Evolutionary conservation across 805 yeast genomes (phyloP), one percentile per base, ranked within the genome.

Genomic region (Zygoascus biomembranicola): DNA sequence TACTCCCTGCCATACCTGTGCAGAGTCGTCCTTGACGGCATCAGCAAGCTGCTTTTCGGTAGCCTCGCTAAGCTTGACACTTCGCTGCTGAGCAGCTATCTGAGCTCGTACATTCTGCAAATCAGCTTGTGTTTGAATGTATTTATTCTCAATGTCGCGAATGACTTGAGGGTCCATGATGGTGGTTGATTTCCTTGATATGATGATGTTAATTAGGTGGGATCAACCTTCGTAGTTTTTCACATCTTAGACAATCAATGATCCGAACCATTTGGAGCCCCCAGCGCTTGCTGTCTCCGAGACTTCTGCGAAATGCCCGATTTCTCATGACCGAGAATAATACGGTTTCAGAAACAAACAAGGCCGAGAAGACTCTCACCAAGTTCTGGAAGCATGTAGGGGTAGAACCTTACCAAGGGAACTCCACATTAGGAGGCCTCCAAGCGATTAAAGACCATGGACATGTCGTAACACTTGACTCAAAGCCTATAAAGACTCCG

Each of bases 401-500:
- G 18, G 61, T 58, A 6, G 37, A 49, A 9, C 43, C 48, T 6
- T 49, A 54, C 47, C 51, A 51, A 13, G 26, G 26, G 8, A 43
- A 31, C 41, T 35, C 39, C 16, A 13, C 39, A 11, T 11, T n/a
- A 11, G 35, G 18, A 20, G 54, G 37, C 2, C 60, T 71, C 5
- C 74, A 72, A 53, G 74, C 77, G 3, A 20, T 46, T 6, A n/a
- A 16, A 18, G 41, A 16, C 5, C 31, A 31, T n/a, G 61, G 72
- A 4, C 74, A 71, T 54, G 78, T 77, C 44, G 73, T 92, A 26
- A 81, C 81, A 57, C 73, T 92, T 45, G 97, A 88, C 63, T 74
- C 77, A 1, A 86, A 84, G 67, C 79, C 96, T 0, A 72, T 94
- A 55, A 83, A 82, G 65, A 92, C 98, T 1, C 96, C 98, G 0